Evolutionary conservation across 345 rosid species (phyloP).

Genomic region (Eucalyptus erythrocorys): DNA sequence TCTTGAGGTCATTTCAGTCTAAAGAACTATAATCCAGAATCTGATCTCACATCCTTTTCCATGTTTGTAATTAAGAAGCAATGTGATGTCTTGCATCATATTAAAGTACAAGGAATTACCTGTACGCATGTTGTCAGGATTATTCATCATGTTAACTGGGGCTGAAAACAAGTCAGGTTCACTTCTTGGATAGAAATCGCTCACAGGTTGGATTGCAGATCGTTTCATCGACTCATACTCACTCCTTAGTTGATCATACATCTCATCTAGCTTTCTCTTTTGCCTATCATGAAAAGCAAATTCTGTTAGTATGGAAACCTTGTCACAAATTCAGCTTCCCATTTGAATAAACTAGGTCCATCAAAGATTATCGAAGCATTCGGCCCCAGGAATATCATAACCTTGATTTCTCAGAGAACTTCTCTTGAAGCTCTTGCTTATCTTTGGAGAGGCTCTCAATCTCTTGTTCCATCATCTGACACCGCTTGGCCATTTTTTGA

Average conservation of each 20-base stretch:
- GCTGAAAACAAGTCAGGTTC: constrained; percentile 68
- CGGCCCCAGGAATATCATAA: neutral
- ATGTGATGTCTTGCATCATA: neutral
- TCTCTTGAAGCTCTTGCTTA: constrained; percentile 93
- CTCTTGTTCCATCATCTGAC: constrained; percentile 94
- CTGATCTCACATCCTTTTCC: neutral
- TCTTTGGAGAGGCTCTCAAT: constrained; percentile 76
- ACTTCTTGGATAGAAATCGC: constrained; percentile 53
- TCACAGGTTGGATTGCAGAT: constrained; percentile 71
- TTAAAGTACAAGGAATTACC: constrained; percentile 28
- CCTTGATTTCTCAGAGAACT: constrained; percentile 92
- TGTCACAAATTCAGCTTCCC: neutral
- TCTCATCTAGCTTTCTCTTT: constrained; percentile 97
- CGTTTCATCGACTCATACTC: constrained; percentile 71
- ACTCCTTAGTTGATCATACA: constrained; percentile 84
- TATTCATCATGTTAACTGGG: constrained; percentile 50
- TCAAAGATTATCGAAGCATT: neutral
- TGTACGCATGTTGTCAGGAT: constrained; percentile 48
- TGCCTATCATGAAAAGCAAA: constrained; percentile 34
- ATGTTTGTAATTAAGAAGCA: neutral
- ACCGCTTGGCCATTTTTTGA: constrained; percentile 78
- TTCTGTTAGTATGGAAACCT: neutral
- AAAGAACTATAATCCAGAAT: neutral
- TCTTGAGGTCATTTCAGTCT: neutral
- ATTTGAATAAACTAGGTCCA: neutral